phyloP scores from a whole-genome alignment of 768 basidiomycete genomes.

The Boletus eberwhitei region DNA sequence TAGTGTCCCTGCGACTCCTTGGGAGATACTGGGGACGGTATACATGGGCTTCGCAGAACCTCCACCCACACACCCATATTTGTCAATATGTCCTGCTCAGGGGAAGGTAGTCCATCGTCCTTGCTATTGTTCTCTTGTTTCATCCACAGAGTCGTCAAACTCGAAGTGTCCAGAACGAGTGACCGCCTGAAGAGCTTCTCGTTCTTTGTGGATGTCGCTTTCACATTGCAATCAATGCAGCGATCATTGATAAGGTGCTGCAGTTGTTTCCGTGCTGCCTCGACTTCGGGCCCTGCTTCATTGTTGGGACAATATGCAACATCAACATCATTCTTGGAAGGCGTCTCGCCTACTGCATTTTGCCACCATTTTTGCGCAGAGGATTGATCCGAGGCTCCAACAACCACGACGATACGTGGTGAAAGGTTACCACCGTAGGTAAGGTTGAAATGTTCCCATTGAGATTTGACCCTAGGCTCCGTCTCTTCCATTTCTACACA shows the following conservation, averaged over 20 bases:
- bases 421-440: conserved; percentile 28
- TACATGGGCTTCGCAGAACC: neutral
- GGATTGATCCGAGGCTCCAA: conserved; percentile 12
- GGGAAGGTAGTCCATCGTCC: neutral
- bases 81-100: conserved; percentile 20
- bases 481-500: conserved; percentile 13
- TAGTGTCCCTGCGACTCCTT: neutral
- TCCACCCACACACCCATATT: conserved; percentile 18
- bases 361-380: conserved; percentile 26
- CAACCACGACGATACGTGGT: conserved; percentile 23
- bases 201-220: neutral
- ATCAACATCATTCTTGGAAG: conserved; percentile 1
- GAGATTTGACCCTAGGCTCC: conserved; percentile 4
- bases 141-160: conserved; percentile 7
- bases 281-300: neutral
- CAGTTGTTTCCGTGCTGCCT: conserved; percentile 3
- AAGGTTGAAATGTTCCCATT: conserved; percentile 27
- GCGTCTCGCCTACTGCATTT: neutral
- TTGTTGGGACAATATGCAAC: conserved; percentile 10
- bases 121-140: conserved; percentile 3
- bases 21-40: neutral
- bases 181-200: conserved; percentile 15
- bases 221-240: conserved; percentile 21
- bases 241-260: conserved; percentile 16
- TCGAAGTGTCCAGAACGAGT: conserved; percentile 12